Evolutionary conservation across 2,329 filamentous ascomycete genomes (phyloP), one percentile per base, ranked within the genome.

Genomic region (Colletotrichum sublineola): DNA sequence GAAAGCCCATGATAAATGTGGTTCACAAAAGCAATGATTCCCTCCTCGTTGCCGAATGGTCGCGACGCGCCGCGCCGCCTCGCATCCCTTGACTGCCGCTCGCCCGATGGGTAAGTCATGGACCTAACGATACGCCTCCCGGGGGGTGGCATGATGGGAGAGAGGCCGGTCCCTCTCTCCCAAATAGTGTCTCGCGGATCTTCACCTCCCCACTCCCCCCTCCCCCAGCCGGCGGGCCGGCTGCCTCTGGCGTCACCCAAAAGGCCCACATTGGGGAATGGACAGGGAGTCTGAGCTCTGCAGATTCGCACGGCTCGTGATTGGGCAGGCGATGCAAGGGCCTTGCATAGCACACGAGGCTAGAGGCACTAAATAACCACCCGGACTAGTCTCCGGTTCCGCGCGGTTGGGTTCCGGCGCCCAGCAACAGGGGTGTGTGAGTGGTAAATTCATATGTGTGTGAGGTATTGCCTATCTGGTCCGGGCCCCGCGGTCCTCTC

Each of bases 351-450:
- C 5, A 55, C 44, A 50, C 12, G 67, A 52, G 46, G 60, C 44
- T 36, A 29, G 20, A 52, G 57, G 38, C 33, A 36, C 36, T 24
- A 8, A 18, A 18, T 57, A 50, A n/a, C 36, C 38, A 36, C n/a
- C 20, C 46, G 61, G 40, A 50, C 53, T 61, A 20, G 31, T 42
- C 69, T 65, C 69, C 66, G 66, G 69, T 65, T 60, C 69, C 69
- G 69, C 69, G 60, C 69, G 60, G 67, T 72, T 53, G 69, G 60
- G 66, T 48, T 69, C 66, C 29, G 66, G 66, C 60, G 66, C 68
- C 55, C 46, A 18, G 46, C 9, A 24, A 36, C 52, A 36, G 31
- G 69, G 52, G 57, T 24, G 14, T 6, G 14, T 24, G 24, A 12
- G 1, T 5, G 24, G 29, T 46, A 24, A 24, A 24, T 24, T 24